A percentile compares a stretch with the other conserved stretches of the same genome.
These are phyloP conservation scores for Logfia minima DNA, from an alignment of 129 eudicot species.

Conservation along the genomic window DNA sequence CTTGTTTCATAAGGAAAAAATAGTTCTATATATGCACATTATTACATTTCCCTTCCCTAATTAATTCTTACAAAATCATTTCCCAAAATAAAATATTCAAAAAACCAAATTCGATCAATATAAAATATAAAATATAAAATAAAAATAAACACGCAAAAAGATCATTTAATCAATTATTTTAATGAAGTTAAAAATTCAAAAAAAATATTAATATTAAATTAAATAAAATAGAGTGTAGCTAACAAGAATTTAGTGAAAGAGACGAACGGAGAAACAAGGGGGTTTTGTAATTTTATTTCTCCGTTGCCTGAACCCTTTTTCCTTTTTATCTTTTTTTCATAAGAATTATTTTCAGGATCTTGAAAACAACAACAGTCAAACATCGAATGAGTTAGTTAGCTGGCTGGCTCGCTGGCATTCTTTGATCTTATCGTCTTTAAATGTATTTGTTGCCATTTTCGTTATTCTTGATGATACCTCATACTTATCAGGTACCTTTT, in stretches of 20 bases:
- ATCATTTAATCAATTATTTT: not conserved
- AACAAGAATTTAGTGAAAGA: slow-evolving; percentile 16
- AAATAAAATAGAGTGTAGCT: not conserved
- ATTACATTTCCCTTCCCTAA: not conserved
- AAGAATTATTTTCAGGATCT: slow-evolving; percentile 13
- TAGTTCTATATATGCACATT: not conserved
- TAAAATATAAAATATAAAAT: too few species aligned
- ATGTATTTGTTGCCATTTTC: slow-evolving; percentile 23
- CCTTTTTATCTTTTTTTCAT: not conserved
- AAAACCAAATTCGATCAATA: too few species aligned
- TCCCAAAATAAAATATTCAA: not conserved
- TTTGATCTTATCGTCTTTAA: slow-evolving; percentile 32
- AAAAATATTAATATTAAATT: not conserved
- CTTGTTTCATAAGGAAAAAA: slow-evolving; percentile 20
- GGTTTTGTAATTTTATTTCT: slow-evolving; percentile 11
- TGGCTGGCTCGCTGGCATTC: slow-evolving; percentile 23
- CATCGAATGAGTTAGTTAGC: not conserved
- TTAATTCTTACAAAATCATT: too few species aligned
- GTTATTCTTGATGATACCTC: slow-evolving; percentile 19
- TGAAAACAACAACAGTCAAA: slow-evolving; percentile 9
- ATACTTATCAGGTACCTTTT: slow-evolving; percentile 25
- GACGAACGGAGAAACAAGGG: slow-evolving; percentile 31
- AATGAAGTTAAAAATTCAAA: not conserved
- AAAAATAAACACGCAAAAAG: not conserved
- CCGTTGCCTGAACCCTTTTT: slow-evolving; percentile 27